Conservation (phyloP, 306 rosid genomes). For the Cajanus cajan region DNA sequence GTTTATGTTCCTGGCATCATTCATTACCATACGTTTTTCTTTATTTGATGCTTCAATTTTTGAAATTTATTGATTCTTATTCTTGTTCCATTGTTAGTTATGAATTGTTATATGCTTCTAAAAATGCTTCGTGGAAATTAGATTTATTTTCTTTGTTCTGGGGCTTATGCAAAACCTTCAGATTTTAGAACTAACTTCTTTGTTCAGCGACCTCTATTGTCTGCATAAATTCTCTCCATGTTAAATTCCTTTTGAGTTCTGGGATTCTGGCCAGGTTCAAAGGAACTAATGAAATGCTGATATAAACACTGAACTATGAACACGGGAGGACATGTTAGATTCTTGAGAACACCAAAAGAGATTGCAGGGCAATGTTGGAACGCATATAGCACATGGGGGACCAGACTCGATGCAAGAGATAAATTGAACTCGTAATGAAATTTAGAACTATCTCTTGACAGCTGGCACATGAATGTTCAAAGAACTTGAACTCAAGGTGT, state of each 20-base stretch:
- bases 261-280: conserved; percentile 22
- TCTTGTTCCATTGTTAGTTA: background rate
- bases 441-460: conserved; percentile 30
- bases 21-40: background rate
- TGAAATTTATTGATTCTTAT: background rate
- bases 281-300: conserved; percentile 1
- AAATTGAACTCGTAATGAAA: conserved; percentile 15
- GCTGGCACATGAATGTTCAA: conserved; percentile 34
- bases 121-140: background rate
- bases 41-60: background rate
- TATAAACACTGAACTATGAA: background rate
- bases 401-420: conserved; percentile 28
- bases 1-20: background rate
- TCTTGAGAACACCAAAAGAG: background rate
- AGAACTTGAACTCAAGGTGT: background rate
- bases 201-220: background rate
- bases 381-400: conserved; percentile 26
- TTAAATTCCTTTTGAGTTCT: conserved; percentile 4
- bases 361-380: background rate
- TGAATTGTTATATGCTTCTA: background rate
- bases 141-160: background rate
- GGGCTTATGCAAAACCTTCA: background rate
- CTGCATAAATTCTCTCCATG: background rate
- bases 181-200: background rate
- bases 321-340: background rate